These are phyloP conservation scores for Jaenimonas drosophilae DNA, from an alignment of 208 protist species.

Conservation along the genomic window DNA sequence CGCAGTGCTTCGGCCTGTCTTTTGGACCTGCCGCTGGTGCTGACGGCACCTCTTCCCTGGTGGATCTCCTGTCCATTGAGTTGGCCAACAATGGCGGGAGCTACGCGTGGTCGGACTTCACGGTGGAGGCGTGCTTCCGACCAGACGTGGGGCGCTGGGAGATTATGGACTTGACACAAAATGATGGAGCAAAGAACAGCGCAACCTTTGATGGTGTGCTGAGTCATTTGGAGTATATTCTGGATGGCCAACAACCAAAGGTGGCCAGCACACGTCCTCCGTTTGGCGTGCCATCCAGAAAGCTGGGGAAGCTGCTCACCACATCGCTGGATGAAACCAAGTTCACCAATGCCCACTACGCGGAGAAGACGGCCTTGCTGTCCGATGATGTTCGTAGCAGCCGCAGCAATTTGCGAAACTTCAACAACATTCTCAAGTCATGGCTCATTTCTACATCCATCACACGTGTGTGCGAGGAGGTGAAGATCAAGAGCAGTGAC, in stretches of 20 bases:
- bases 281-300: background rate
- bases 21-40: slow-evolving; percentile 9
- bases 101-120: slow-evolving; percentile 77
- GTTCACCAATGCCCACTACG: slow-evolving; percentile 55
- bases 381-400: slow-evolving; percentile 11
- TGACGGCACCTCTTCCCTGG: slow-evolving; percentile 15
- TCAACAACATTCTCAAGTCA: slow-evolving; percentile 76
- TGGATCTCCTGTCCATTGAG: slow-evolving; percentile 48
- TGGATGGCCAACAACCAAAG: slow-evolving; percentile 7
- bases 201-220: slow-evolving; percentile 50
- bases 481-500: background rate
- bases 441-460: slow-evolving; percentile 11
- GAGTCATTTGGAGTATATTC: slow-evolving; percentile 40
- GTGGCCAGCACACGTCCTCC: background rate
- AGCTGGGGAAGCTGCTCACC: no score
- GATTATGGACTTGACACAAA: no score
- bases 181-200: no score
- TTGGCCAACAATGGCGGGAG: slow-evolving; percentile 71
- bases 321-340: slow-evolving; percentile 9
- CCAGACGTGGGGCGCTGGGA: slow-evolving; percentile 44
- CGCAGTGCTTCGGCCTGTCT: slow-evolving; percentile 1
- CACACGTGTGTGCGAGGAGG: background rate
- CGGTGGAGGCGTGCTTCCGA: slow-evolving; percentile 58
- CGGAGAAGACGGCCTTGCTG: slow-evolving; percentile 28
- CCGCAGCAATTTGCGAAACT: slow-evolving; percentile 40